Evolutionary conservation across 2,329 filamentous ascomycete genomes (phyloP).

Genomic region (Claviceps sp.): DNA sequence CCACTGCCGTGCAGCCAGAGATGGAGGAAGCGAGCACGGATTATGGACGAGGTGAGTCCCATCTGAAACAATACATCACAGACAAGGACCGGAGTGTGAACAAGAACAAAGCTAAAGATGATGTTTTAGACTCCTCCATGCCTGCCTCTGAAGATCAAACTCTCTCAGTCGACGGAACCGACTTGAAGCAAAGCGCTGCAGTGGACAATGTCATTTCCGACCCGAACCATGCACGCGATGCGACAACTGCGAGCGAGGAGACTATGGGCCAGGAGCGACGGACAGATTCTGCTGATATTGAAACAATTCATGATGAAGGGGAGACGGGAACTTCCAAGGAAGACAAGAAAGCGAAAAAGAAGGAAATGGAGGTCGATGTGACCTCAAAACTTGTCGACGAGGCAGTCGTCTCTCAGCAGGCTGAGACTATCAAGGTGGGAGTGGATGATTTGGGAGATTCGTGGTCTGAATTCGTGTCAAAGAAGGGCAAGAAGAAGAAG

Average conservation of each 20-base stretch:
- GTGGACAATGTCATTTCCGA: neutral
- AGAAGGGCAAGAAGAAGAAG: slow-evolving; percentile 19
- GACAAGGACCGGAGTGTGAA: slow-evolving; percentile 22
- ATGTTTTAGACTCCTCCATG: slow-evolving; percentile 17
- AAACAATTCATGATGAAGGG: slow-evolving; percentile 5
- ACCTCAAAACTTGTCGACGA: slow-evolving; percentile 7
- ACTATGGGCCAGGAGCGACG: neutral
- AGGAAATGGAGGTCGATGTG: slow-evolving; percentile 8
- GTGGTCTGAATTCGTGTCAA: slow-evolving; percentile 8
- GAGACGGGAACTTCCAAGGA: slow-evolving; percentile 9
- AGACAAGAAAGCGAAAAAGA: slow-evolving; percentile 20
- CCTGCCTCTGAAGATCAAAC: slow-evolving; percentile 7
- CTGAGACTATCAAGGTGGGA: slow-evolving; percentile 4
- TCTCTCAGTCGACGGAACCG: neutral
- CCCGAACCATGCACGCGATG: neutral
- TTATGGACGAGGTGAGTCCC: slow-evolving; percentile 18
- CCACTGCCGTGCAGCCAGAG: neutral
- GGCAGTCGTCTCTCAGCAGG: slow-evolving; percentile 5
- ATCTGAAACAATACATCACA: slow-evolving; percentile 15
- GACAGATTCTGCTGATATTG: slow-evolving; percentile 2
- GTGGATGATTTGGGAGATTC: slow-evolving; percentile 1
- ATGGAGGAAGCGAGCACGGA: slow-evolving; percentile 14
- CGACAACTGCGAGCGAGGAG: slow-evolving; percentile 1
- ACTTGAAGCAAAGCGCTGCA: slow-evolving; percentile 1
- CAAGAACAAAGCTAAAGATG: slow-evolving; percentile 21